These are phyloP conservation scores for Penicillium steckii DNA, from an alignment of 495 filamentous ascomycete species.

Conservation along the genomic window DNA sequence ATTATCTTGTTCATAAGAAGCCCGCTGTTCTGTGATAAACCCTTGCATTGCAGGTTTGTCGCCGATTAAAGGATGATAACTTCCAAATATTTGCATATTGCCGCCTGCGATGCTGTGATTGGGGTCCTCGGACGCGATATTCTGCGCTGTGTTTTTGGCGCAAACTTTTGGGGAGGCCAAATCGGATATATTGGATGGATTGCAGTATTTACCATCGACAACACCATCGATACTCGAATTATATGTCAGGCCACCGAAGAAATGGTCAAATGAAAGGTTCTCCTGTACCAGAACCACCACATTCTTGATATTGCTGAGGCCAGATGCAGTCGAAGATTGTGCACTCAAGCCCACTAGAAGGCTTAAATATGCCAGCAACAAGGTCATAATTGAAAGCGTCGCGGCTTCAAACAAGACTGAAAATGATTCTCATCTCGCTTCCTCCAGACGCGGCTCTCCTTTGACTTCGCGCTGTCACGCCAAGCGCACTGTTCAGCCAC, in stretches of 20 bases:
- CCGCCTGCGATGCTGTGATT: conserved; percentile 49
- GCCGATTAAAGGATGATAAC: conserved; percentile 34
- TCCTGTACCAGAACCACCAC: conserved; percentile 46
- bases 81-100: conserved; percentile 49
- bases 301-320: conserved; percentile 40
- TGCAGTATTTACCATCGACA: conserved; percentile 38
- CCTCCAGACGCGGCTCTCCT: background rate
- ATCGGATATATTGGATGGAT: conserved; percentile 38
- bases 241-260: conserved; percentile 40
- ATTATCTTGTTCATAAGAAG: conserved; percentile 31
- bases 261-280: conserved; percentile 45
- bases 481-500: background rate
- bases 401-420: background rate
- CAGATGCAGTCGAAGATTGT: conserved; percentile 3
- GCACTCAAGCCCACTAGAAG: background rate
- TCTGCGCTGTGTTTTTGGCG: conserved; percentile 30
- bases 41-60: conserved; percentile 34
- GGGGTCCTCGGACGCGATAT: conserved; percentile 43
- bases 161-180: conserved; percentile 35
- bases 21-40: conserved; percentile 47
- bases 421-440: background rate
- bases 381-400: background rate
- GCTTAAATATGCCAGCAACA: background rate
- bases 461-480: background rate
- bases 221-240: conserved; percentile 32